Base-by-base conservation (phyloP, 176 grass and related monocot genomes). In the Melocanna baccifera region DNA sequence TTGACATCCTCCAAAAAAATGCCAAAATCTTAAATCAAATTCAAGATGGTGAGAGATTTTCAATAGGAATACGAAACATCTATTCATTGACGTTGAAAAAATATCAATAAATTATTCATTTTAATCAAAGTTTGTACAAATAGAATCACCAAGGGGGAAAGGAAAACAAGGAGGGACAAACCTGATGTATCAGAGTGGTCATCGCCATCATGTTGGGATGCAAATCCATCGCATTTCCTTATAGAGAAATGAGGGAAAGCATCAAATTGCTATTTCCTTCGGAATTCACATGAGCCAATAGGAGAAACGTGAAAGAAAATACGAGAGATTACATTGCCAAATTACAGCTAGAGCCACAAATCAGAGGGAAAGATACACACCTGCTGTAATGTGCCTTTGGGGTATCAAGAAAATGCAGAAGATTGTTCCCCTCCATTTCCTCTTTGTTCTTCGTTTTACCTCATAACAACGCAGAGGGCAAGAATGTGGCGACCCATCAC, bases 351-450 rank as follows among this genome's bases (percentile, higher is more conserved):
- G 4, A 53, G 9, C 9, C 13, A 51, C 28, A 75, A 51, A 69
- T 23, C 73, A 55, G 29, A 76, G 5, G 37, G 0, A 12, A 28
- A 18, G 23, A 5, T 12, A 56, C 39, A 0, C 32, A 90, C 89
- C 55, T 84, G 6, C 80, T 83, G 68, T 90, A 83, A 87, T 90
- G 80, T 15, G 75, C 50, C 12, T 63, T 90, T 9, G 80, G 89
- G 19, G 75, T 90, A 43, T 90, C 80, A 41, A 87, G 89, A 62
- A 90, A 90, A 83, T 87, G 84, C 80, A 90, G 30, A 22, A 90
- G 89, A 78, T 84, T 84, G 61, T 90, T 78, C 20, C 6, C 80
- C 48, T 90, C 84, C 85, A 90, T 90, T 62, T 22, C 62, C 70
- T 37, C 29, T 28, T 62, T 26, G 18, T 34, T 58, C 71, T 32